These are phyloP conservation scores for Rhododendron kiyosumense DNA, from an alignment of 148 eudicot species.

Conservation along the genomic window DNA sequence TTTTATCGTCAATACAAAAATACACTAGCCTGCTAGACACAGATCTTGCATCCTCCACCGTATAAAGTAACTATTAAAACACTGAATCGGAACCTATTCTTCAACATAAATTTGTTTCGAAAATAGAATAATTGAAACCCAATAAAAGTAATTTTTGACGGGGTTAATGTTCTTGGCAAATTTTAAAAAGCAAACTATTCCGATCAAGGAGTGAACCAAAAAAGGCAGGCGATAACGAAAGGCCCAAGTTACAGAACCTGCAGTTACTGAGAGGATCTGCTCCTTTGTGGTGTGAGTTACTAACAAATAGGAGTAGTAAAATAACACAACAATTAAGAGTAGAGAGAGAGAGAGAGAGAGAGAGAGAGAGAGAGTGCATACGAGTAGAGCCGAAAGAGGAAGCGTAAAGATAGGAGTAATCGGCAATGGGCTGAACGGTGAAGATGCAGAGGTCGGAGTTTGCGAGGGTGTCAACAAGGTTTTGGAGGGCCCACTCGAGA, in stretches of 20 bases:
- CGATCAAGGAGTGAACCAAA: no score
- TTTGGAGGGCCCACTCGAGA: conserved; percentile 50
- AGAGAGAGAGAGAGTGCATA: conserved; percentile 13
- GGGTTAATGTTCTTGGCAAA: no score
- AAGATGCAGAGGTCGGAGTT: conserved; percentile 39
- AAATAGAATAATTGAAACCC: no score
- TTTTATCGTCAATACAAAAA: no score
- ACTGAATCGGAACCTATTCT: neutral
- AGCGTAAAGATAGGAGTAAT: conserved; percentile 38
- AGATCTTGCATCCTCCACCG: no score
- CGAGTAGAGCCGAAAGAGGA: conserved; percentile 48
- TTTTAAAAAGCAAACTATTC: no score
- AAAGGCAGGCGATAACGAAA: no score
- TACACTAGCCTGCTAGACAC: no score
- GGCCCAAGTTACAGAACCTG: neutral
- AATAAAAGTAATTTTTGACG: no score
- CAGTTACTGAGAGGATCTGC: neutral
- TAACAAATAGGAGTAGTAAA: no score
- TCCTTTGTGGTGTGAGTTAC: neutral
- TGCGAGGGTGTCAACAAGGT: conserved; percentile 20
- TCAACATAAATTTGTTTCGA: no score
- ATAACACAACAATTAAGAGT: no score
- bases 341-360: neutral
- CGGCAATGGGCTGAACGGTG: conserved; percentile 34
- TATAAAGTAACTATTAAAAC: neutral